These are phyloP conservation scores for Oldenlandia corymbosa DNA, from an alignment of 257 asterid species.

Conservation along the genomic window DNA sequence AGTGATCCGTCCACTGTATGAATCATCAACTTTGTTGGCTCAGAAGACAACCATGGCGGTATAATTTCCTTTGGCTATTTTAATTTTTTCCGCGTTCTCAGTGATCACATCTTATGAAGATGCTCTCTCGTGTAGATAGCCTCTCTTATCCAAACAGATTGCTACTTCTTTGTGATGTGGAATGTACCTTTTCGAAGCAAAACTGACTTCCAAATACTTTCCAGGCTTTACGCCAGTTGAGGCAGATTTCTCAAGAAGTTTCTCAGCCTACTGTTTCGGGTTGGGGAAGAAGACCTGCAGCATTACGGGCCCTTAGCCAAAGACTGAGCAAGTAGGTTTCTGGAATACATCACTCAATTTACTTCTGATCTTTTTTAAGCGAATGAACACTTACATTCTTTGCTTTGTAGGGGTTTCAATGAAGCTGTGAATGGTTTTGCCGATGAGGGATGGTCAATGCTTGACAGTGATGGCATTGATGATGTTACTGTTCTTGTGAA, in stretches of 20 bases:
- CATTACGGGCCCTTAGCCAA: constrained; percentile 87
- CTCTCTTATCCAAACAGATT: background rate
- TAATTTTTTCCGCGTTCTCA: too few relatives aligned
- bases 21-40: constrained; percentile 76
- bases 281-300: constrained; percentile 97
- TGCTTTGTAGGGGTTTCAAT: constrained; percentile 70
- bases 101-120: too few relatives aligned
- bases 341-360: constrained; percentile 2
- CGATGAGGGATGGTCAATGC: constrained; percentile 93
- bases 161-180: background rate
- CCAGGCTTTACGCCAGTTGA: constrained; percentile 88
- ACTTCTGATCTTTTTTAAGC: constrained; percentile 1
- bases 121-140: background rate
- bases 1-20: constrained; percentile 84
- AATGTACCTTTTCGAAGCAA: background rate
- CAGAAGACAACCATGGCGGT: constrained; percentile 95
- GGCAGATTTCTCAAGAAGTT: constrained; percentile 85
- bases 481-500: constrained; percentile 89
- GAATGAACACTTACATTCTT: constrained; percentile 3
- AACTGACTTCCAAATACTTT: background rate
- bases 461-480: constrained; percentile 82
- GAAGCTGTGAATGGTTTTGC: constrained; percentile 96
- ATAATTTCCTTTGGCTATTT: constrained; percentile 8
- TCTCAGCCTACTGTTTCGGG: constrained; percentile 76
- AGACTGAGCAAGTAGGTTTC: constrained; percentile 73